Evolutionary conservation across 352 stramenopile species (phyloP), one percentile per base, ranked within the genome.

Genomic region (Elongisporangium prolatum): DNA sequence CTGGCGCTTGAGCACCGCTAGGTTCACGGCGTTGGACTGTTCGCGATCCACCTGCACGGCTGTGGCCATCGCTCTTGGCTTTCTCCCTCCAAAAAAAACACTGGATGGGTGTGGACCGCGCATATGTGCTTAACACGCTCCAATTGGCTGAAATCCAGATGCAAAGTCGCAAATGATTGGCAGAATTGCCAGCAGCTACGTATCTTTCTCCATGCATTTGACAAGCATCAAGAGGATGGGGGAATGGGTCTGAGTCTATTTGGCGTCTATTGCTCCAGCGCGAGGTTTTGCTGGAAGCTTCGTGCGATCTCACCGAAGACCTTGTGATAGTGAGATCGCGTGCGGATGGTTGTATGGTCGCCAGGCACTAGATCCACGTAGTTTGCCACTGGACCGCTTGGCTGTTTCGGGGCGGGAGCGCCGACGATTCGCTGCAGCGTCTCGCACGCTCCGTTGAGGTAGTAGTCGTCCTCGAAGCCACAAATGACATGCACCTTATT

Each of bases 11-110:
- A 95, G 76, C 59, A 93, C 86, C 64, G 93, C 83, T 59, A 95
- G 62, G 67, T 95, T 95, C 80, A 95, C 88, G 18, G 81, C 86
- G 56, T 95, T 84, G 44, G 75, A 93, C 69, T 95, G 86, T 65
- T 81, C 69, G 61, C 82, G 83, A 68, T 95, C 83, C 56, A 93
- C 72, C 48, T 80, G 75, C 48, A 89, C 64, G 54, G 80, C 64
- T 34, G 67, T 40, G 25, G 71, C 65, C 72, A 84, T 84, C 60
- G 28, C 28, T 40, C 28, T 40, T 40, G 24, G 28, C 28, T 40
- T 40, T 40, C 28, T 40, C 28, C 28, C 28, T 40, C 25, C 28
- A 40, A 40, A 40, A 40, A 40, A 40, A 40, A 40, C 28, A 40
- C 28, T 40, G 28, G 28, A 40, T 40, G 28, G 28, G 28, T 40